These are phyloP conservation scores for Daldinia bambusicola DNA, from an alignment of 495 filamentous ascomycete species.

Conservation along the genomic window DNA sequence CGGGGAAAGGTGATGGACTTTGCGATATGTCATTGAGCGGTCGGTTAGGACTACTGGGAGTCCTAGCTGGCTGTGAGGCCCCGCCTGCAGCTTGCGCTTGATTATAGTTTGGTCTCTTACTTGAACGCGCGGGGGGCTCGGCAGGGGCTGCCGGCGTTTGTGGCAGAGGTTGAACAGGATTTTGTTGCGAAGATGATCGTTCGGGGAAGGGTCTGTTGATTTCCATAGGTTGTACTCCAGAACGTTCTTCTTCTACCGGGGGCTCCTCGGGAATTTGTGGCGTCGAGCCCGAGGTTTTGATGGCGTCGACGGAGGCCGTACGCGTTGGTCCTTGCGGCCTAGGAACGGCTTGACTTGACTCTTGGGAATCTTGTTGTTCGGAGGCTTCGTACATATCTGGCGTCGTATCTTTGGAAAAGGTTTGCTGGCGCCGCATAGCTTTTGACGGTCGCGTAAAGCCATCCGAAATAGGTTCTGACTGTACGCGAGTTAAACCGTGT, in stretches of 20 bases:
- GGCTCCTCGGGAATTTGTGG: slow-evolving; percentile 79
- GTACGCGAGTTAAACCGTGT: slow-evolving; percentile 71
- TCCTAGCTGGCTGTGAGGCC: slow-evolving; percentile 30
- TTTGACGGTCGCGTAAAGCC: slow-evolving; percentile 64
- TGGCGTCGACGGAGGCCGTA: slow-evolving; percentile 36
- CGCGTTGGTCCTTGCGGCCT: slow-evolving; percentile 40
- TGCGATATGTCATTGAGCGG: slow-evolving; percentile 70
- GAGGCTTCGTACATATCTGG: slow-evolving; percentile 33
- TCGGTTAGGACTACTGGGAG: slow-evolving; percentile 45
- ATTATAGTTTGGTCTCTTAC: slow-evolving; percentile 54
- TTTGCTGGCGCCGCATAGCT: slow-evolving; percentile 57
- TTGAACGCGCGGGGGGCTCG: slow-evolving; percentile 62
- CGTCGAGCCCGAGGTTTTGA: slow-evolving; percentile 54
- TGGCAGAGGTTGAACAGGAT: slow-evolving; percentile 31
- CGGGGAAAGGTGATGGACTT: slow-evolving; percentile 74
- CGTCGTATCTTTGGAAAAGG: slow-evolving; percentile 49
- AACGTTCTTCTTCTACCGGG: slow-evolving; percentile 58
- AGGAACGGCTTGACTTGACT: slow-evolving; percentile 25
- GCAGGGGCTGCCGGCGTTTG: slow-evolving; percentile 40
- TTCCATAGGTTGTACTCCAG: slow-evolving; percentile 33
- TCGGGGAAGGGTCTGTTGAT: slow-evolving; percentile 55
- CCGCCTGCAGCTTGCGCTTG: slow-evolving; percentile 36
- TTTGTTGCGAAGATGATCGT: slow-evolving; percentile 65
- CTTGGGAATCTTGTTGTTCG: slow-evolving; percentile 27
- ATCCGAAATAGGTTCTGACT: slow-evolving; percentile 78